phyloP scores from a whole-genome alignment of 345 rosid species.

The Conringia planisiliqua region DNA sequence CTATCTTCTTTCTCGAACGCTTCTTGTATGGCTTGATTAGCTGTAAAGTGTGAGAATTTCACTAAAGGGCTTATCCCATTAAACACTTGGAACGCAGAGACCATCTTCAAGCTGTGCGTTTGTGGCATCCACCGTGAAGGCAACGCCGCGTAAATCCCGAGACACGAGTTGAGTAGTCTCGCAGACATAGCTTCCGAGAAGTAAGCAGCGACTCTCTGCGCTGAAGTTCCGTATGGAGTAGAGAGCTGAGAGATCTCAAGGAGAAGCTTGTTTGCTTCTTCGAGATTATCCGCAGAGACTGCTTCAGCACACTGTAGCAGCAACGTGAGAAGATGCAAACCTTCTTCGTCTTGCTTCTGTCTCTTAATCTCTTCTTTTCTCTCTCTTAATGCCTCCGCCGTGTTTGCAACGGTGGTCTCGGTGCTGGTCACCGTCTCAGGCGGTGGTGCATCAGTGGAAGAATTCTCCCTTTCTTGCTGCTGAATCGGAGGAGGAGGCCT shows the following conservation, averaged over 20 bases:
- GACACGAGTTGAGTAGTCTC: conserved; percentile 74
- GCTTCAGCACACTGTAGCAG: conserved; percentile 98
- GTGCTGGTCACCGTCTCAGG: conserved; percentile 41
- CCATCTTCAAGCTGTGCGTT: conserved; percentile 69
- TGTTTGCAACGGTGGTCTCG: not conserved
- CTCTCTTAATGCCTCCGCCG: conserved; percentile 45
- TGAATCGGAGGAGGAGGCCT: conserved; percentile 23
- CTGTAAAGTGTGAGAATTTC: conserved; percentile 97
- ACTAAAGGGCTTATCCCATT: conserved; percentile 95
- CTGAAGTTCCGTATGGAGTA: conserved; percentile 91
- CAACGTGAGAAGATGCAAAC: conserved; percentile 83
- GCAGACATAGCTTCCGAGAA: conserved; percentile 99
- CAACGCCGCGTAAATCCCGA: conserved; percentile 73
- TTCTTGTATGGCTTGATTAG: conserved; percentile 96
- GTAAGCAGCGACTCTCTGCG: conserved; percentile 97
- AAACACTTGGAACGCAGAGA: conserved; percentile 95
- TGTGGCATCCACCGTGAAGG: conserved; percentile 67
- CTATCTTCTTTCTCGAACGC: conserved; percentile 92
- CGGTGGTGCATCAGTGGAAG: conserved; percentile 40
- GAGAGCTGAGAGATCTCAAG: conserved; percentile 87
- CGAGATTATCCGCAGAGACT: conserved; percentile 78
- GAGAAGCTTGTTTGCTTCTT: conserved; percentile 87
- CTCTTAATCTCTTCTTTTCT: conserved; percentile 72
- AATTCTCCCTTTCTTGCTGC: conserved; percentile 39
- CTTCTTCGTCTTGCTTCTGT: conserved; percentile 85